A percentile compares a stretch with the other conserved stretches of the same genome.
Evolutionary conservation across 179 eudicot genomes (phyloP).

Genomic region (Heliamphora pulchella): DNA sequence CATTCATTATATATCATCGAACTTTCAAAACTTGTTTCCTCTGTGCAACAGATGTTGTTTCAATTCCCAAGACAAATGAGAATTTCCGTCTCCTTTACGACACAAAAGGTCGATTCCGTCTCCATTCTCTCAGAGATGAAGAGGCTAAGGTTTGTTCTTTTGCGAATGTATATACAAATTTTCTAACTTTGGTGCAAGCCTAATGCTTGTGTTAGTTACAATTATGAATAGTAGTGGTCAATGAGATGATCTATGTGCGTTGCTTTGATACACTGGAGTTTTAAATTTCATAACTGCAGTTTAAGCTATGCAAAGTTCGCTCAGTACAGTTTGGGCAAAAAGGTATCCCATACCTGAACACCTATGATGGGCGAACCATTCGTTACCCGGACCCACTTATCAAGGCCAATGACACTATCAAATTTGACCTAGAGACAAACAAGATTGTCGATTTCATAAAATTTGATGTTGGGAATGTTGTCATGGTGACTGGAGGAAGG

Average conservation of each 20-base stretch:
- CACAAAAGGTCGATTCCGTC: conserved; percentile 41
- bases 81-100: conserved; percentile 41
- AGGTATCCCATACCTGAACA: conserved; percentile 48
- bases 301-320: conserved; percentile 51
- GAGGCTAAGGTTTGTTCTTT: conserved; percentile 37
- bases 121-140: conserved; percentile 43
- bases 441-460: conserved; percentile 49
- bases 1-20: too few relatives aligned
- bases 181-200: background rate
- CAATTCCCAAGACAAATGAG: conserved; percentile 45
- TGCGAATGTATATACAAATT: background rate
- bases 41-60: conserved; percentile 37
- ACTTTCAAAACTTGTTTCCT: background rate
- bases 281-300: conserved; percentile 21
- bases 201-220: background rate
- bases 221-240: too few relatives aligned
- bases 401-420: conserved; percentile 55
- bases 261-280: background rate
- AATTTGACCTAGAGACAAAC: conserved; percentile 40
- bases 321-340: conserved; percentile 45
- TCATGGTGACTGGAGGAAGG: conserved; percentile 57
- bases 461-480: conserved; percentile 58
- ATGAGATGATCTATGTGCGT: too few relatives aligned
- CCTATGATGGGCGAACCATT: conserved; percentile 48
- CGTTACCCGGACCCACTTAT: conserved; percentile 49